Base-by-base conservation (phyloP, 208 protist genomes). In the Lotmaria passim region DNA sequence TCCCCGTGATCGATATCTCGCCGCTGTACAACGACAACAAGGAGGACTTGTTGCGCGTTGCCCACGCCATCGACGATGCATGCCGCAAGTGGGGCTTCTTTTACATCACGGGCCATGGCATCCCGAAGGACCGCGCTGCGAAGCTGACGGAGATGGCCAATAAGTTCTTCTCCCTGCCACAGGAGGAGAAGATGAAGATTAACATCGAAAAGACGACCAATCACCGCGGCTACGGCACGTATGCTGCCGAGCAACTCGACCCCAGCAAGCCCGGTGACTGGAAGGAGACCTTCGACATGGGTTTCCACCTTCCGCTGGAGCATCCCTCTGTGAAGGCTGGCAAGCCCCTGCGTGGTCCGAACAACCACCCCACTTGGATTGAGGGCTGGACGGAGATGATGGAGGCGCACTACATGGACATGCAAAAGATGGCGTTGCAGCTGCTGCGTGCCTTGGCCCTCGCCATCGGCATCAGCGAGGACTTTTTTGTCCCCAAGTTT, bases 11-110 rank as follows among this genome's bases (percentile, higher is more conserved):
- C 61, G 83, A 93, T 53, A 80, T 93, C 21, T 78, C 87, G 14
- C 81, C 83, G n/a, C 68, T 93, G 36, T 83, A 81, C 62, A 28
- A 75, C 31, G 71, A 78, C 60, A 69, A 81, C 57, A 74, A 84
- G 57, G 68, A 51, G 0, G 72, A 66, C 46, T 47, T 82, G 33
- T 44, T 77, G 57, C 26, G 69, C 23, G 87, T 90, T 44, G 87
- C 87, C 4, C 69, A 76, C 66, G 69, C 75, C 48, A 85, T 95
- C 58, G 84, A 90, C 38, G 62, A 87, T 24, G 85, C 87, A 8
- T 95, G 87, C 68, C 82, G 82, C 62, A 83, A 60, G 1, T 91
- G 78, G 83, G 90, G 90, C 46, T 95, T 95, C 73, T 93, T 95
- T 73, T 93, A 93, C 81, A 86, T 95, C 58, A 75, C 75, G 41